Percentiles rank a stretch among this genome's conserved stretches.
Evolutionary conservation across 148 eudicot species (phyloP).

Genomic region (Rhododendron mucronatum): DNA sequence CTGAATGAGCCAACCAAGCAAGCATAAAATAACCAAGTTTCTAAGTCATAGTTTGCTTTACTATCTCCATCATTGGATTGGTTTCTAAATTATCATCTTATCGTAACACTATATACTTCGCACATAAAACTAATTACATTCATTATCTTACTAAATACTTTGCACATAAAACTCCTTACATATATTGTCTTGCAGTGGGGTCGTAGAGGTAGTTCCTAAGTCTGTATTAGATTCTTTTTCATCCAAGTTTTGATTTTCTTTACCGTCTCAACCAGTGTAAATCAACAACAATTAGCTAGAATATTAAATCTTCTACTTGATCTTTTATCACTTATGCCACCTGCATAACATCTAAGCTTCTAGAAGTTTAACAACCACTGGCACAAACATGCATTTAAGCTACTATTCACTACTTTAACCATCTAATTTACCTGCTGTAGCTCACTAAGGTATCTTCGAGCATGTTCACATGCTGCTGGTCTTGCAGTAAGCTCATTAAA

Average conservation of each 20-base stretch:
- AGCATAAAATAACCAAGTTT: not conserved
- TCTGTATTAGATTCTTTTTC: not conserved
- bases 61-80: not conserved
- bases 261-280: not conserved
- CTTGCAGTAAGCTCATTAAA: constrained; percentile 79
- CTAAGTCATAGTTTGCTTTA: not conserved
- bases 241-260: not conserved
- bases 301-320: not conserved
- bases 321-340: not conserved
- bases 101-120: not conserved
- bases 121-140: not conserved
- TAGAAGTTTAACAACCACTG: not conserved
- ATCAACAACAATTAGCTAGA: not conserved
- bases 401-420: not conserved
- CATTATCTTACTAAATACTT: not conserved
- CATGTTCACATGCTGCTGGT: constrained; percentile 68
- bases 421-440: constrained; percentile 55
- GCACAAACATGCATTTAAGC: not conserved
- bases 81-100: not conserved
- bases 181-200: not conserved
- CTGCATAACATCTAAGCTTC: not conserved
- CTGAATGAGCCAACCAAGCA: not conserved
- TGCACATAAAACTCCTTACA: not conserved
- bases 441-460: constrained; percentile 58
- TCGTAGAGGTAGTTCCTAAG: not conserved